Evolutionary conservation across 495 filamentous ascomycete genomes (phyloP).

Genomic region (Podospora didyma): DNA sequence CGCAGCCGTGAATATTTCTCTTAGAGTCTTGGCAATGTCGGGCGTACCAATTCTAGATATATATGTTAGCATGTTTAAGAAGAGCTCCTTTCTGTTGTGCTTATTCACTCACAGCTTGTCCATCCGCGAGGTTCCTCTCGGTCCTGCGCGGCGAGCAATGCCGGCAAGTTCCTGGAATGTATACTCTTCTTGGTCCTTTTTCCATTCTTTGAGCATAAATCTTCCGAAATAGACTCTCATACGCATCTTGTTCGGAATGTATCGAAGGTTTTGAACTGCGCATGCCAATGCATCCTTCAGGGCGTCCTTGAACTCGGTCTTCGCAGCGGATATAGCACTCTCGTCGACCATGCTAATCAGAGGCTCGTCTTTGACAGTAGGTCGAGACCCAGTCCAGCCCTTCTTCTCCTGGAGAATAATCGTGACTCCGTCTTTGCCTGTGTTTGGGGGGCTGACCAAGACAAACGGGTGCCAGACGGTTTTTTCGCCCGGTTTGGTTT

Average conservation of each 20-base stretch:
- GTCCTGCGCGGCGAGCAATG: conserved; percentile 35
- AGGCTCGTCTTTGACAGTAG: not conserved
- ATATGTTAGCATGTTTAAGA: no score
- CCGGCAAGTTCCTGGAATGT: conserved; percentile 46
- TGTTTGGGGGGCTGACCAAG: conserved; percentile 10
- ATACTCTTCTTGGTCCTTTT: conserved; percentile 31
- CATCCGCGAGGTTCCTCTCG: conserved; percentile 29
- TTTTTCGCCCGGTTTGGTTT: conserved; percentile 4
- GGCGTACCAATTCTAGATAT: not conserved
- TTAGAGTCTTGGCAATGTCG: not conserved
- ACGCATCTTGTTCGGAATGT: conserved; percentile 21
- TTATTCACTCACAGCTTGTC: conserved; percentile 29
- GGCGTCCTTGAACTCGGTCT: conserved; percentile 6
- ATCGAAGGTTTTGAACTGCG: conserved; percentile 1
- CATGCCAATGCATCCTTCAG: conserved; percentile 4
- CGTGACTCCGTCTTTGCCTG: not conserved
- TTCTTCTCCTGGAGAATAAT: conserved; percentile 1
- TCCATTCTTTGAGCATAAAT: conserved; percentile 45
- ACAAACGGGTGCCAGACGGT: conserved; percentile 10
- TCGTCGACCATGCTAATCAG: not conserved
- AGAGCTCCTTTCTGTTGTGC: no score
- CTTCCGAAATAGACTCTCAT: conserved; percentile 58
- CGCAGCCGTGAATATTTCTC: not conserved
- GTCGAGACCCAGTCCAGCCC: conserved; percentile 7
- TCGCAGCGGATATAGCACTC: not conserved